Evolutionary conservation across 2,329 filamentous ascomycete species (phyloP).

Genomic region (Aspergillus neotritici): DNA sequence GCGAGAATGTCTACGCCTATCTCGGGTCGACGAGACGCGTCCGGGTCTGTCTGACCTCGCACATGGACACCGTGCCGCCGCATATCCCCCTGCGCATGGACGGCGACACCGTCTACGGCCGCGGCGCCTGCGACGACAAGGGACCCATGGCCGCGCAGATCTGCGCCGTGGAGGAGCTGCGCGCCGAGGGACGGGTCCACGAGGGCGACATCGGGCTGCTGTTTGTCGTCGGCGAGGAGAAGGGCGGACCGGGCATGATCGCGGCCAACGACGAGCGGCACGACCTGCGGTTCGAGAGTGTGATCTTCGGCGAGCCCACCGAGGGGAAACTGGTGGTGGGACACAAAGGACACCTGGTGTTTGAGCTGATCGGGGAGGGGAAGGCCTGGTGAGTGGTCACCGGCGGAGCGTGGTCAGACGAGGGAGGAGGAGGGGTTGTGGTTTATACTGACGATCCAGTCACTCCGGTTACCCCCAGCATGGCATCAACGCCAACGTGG

Average conservation of each 20-base stretch:
- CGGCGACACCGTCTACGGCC: slow-evolving; percentile 56
- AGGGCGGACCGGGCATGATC: slow-evolving; percentile 52
- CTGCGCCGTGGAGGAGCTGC: slow-evolving; percentile 57
- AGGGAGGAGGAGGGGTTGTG: no score
- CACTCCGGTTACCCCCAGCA: slow-evolving; percentile 36
- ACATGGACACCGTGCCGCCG: slow-evolving; percentile 58
- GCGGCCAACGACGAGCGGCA: slow-evolving; percentile 40
- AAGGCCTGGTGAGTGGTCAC: slow-evolving; percentile 7
- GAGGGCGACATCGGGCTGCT: slow-evolving; percentile 54
- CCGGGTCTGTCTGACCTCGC: slow-evolving; percentile 30
- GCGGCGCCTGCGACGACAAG: slow-evolving; percentile 58
- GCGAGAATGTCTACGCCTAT: slow-evolving; percentile 39
- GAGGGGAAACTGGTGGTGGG: slow-evolving; percentile 50
- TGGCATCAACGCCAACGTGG: slow-evolving; percentile 29
- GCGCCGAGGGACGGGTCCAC: slow-evolving; percentile 37
- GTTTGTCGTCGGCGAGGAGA: slow-evolving; percentile 57
- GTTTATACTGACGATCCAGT: slow-evolving; percentile 8
- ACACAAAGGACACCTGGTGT: slow-evolving; percentile 46
- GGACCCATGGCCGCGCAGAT: slow-evolving; percentile 68
- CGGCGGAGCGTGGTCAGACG: no score
- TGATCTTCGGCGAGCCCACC: slow-evolving; percentile 53
- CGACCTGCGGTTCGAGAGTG: slow-evolving; percentile 40
- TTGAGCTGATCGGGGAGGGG: slow-evolving; percentile 27
- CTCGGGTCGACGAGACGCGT: slow-evolving; percentile 25
- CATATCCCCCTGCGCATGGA: slow-evolving; percentile 59